A percentile compares a stretch with the other conserved stretches of the same genome.
Conservation (phyloP, 495 filamentous ascomycete species). For the Pseudotulostoma volvatum region DNA sequence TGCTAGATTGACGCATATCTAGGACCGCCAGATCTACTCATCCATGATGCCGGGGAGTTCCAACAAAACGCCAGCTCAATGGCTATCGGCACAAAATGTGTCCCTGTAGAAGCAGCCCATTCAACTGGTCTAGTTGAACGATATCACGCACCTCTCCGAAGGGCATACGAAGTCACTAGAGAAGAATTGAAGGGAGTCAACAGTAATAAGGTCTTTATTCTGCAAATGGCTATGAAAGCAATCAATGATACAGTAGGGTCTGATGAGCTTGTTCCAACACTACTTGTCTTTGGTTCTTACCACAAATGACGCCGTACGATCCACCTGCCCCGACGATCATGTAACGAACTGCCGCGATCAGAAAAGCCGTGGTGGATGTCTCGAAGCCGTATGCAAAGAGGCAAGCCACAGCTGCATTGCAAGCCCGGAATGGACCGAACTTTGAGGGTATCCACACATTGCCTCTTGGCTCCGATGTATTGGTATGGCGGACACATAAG, state of each 20-base stretch:
- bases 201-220: not conserved
- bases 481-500: not conserved
- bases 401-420: not conserved
- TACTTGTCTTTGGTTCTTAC: not conserved
- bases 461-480: not conserved
- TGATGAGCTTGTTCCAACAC: not conserved
- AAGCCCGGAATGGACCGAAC: not conserved
- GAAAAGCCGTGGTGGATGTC: not conserved
- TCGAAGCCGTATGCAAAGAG: not conserved
- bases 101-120: slow-evolving; percentile 10
- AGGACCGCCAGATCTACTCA: slow-evolving; percentile 5
- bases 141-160: not conserved
- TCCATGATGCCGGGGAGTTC: slow-evolving; percentile 7
- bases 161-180: not conserved
- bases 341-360: not conserved
- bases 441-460: not conserved
- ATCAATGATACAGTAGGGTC: not conserved
- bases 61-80: slow-evolving; percentile 3
- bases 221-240: not conserved
- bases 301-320: not conserved
- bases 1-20: slow-evolving; percentile 12
- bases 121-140: slow-evolving; percentile 6
- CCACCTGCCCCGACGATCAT: not conserved
- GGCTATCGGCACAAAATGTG: slow-evolving; percentile 1
- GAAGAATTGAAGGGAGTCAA: not conserved